Evolutionary conservation across 345 rosid genomes (phyloP).

Genomic region (Xanthoceras sorbifolium): DNA sequence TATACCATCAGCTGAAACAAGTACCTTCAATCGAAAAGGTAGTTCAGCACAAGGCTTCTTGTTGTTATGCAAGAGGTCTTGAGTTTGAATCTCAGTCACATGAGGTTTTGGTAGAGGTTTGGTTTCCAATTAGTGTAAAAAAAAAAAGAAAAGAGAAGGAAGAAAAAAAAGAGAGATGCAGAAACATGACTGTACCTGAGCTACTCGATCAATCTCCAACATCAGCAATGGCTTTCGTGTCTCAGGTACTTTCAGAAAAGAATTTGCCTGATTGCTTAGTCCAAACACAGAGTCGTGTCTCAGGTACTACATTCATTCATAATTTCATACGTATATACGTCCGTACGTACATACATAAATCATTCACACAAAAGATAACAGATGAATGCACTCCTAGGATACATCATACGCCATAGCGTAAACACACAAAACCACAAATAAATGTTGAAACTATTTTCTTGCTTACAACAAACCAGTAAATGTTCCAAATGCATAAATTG

Average conservation of each 20-base stretch:
- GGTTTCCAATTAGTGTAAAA: background rate
- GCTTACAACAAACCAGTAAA: background rate
- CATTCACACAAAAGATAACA: conserved; percentile 4
- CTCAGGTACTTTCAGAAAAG: conserved; percentile 92
- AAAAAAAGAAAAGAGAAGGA: background rate
- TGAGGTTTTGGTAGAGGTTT: background rate
- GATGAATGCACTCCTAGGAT: background rate
- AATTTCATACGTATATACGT: too few species aligned
- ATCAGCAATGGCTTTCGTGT: conserved; percentile 72
- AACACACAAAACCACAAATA: background rate
- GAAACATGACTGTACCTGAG: conserved; percentile 59
- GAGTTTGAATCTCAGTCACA: background rate
- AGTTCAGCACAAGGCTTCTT: background rate
- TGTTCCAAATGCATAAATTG: background rate
- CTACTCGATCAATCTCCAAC: conserved; percentile 87
- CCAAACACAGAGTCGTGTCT: conserved; percentile 30
- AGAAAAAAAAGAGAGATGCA: too few species aligned
- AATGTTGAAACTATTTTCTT: background rate
- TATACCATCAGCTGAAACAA: background rate
- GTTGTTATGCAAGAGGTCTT: background rate
- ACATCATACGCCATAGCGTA: background rate
- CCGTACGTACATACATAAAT: too few species aligned
- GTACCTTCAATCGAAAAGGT: background rate
- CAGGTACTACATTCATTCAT: conserved; percentile 15
- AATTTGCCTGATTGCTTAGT: conserved; percentile 78